These are phyloP conservation scores for Ramaria rubella DNA, from an alignment of 768 basidiomycete species.

Conservation along the genomic window DNA sequence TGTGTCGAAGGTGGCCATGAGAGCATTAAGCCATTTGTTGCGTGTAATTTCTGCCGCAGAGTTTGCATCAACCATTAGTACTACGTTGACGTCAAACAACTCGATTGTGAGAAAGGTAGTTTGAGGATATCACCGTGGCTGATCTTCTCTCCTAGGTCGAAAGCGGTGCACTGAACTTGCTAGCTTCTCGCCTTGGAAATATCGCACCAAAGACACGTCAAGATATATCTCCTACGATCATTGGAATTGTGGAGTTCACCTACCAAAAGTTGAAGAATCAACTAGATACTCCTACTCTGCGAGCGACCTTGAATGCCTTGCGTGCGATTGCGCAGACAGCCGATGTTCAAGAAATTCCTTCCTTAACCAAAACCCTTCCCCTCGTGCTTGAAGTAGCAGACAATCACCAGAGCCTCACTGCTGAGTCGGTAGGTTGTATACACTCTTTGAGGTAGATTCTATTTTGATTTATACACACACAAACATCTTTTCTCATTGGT, in stretches of 20 bases:
- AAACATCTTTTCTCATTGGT: constrained; percentile 11
- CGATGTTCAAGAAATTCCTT: constrained; percentile 57
- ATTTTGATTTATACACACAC: background rate
- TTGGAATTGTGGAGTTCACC: constrained; percentile 46
- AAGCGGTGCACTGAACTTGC: constrained; percentile 59
- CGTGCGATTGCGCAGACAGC: constrained; percentile 52
- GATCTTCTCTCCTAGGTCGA: constrained; percentile 47
- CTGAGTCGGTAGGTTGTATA: constrained; percentile 47
- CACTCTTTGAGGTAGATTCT: constrained; percentile 53
- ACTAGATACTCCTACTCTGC: constrained; percentile 33
- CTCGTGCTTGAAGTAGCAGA: constrained; percentile 45
- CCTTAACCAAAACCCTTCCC: constrained; percentile 55
- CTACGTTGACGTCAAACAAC: constrained; percentile 51
- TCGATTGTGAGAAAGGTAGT: constrained; percentile 36
- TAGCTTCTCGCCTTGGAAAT: constrained; percentile 58
- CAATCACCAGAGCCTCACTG: constrained; percentile 27
- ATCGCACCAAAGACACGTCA: constrained; percentile 52
- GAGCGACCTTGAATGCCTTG: constrained; percentile 54
- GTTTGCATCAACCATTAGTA: constrained; percentile 53
- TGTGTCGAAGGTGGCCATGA: background rate
- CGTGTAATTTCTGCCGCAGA: constrained; percentile 61
- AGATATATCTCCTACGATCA: constrained; percentile 42
- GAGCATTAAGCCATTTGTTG: constrained; percentile 25
- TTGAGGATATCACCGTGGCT: constrained; percentile 2
- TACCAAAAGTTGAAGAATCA: constrained; percentile 41